Evolutionary conservation across 148 eudicot genomes (phyloP).

Genomic region (Nyssa sinensis): DNA sequence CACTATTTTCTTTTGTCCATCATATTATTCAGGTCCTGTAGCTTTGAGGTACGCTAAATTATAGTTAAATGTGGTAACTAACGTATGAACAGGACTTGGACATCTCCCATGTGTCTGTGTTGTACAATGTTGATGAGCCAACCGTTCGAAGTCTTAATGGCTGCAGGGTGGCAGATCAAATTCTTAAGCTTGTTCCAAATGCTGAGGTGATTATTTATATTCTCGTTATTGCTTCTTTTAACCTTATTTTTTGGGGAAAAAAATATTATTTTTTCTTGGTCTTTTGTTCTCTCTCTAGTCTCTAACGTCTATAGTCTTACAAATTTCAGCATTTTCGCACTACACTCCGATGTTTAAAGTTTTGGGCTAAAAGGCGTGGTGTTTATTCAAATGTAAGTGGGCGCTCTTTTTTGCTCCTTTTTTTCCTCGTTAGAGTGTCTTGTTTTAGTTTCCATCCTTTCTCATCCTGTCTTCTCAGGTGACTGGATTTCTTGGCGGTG

Average conservation of each 20-base stretch:
- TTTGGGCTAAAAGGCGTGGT: constrained; percentile 64
- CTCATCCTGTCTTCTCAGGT: constrained; percentile 26
- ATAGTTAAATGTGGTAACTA: not conserved
- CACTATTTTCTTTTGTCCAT: not conserved
- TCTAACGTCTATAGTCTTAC: not conserved
- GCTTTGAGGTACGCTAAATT: not conserved
- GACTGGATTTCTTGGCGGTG: constrained; percentile 63
- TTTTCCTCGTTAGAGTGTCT: not conserved
- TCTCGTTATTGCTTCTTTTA: not conserved
- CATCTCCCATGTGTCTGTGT: constrained; percentile 45
- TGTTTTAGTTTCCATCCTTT: not conserved
- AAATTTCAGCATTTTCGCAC: constrained; percentile 51
- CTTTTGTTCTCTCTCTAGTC: not conserved
- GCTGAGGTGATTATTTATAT: constrained; percentile 34
- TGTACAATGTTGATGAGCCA: constrained; percentile 55
- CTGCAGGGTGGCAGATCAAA: constrained; percentile 65
- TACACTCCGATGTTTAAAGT: constrained; percentile 53
- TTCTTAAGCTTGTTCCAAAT: constrained; percentile 60
- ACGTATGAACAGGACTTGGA: constrained; percentile 45
- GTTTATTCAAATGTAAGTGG: constrained; percentile 64
- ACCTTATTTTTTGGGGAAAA: not conserved
- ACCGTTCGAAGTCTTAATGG: constrained; percentile 66
- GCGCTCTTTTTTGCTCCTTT: not conserved
- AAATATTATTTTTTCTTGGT: not conserved
- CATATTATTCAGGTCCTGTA: not conserved